Percentiles rank a stretch among this genome's conserved stretches.
phyloP scores from a whole-genome alignment of 1,284 basidiomycete species.

The Boletellus deceptivus region DNA sequence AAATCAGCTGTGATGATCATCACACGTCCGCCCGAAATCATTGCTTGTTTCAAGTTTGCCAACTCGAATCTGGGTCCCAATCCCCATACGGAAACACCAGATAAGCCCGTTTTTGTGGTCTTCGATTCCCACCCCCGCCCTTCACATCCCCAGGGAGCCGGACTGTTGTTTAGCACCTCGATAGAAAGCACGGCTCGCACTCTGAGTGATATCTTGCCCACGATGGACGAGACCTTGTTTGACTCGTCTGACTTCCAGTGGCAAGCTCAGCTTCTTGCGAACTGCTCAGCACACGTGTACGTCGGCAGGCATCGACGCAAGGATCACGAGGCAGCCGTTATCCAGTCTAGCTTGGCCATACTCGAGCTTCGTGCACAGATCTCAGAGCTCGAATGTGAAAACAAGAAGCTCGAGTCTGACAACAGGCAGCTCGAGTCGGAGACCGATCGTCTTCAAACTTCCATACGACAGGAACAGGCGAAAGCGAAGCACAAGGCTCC shows the following conservation, averaged over 20 bases:
- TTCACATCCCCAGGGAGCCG: constrained; percentile 55
- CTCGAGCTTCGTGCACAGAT: constrained; percentile 44
- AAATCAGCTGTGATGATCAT: constrained; percentile 50
- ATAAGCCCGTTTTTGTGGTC: constrained; percentile 45
- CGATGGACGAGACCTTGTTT: constrained; percentile 42
- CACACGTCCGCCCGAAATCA: constrained; percentile 67
- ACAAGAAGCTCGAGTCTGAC: constrained; percentile 32
- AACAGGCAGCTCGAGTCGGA: constrained; percentile 34
- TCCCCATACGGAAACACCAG: constrained; percentile 3
- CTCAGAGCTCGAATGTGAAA: constrained; percentile 35
- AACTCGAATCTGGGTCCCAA: constrained; percentile 5
- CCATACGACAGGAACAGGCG: constrained; percentile 18
- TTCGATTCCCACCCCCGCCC: constrained; percentile 67
- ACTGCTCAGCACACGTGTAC: constrained; percentile 59
- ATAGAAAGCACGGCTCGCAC: constrained; percentile 41
- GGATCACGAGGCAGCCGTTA: constrained; percentile 34
- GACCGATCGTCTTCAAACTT: constrained; percentile 30
- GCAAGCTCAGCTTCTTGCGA: constrained; percentile 60
- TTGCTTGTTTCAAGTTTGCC: constrained; percentile 53
- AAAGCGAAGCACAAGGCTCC: background rate
- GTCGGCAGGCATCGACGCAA: constrained; percentile 25
- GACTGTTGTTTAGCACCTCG: constrained; percentile 48
- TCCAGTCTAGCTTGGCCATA: constrained; percentile 48
- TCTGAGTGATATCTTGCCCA: constrained; percentile 48
- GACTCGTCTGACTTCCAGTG: constrained; percentile 52